phyloP scores from a whole-genome alignment of 352 stramenopile genomes.

The Globisporangium camurandrum region DNA sequence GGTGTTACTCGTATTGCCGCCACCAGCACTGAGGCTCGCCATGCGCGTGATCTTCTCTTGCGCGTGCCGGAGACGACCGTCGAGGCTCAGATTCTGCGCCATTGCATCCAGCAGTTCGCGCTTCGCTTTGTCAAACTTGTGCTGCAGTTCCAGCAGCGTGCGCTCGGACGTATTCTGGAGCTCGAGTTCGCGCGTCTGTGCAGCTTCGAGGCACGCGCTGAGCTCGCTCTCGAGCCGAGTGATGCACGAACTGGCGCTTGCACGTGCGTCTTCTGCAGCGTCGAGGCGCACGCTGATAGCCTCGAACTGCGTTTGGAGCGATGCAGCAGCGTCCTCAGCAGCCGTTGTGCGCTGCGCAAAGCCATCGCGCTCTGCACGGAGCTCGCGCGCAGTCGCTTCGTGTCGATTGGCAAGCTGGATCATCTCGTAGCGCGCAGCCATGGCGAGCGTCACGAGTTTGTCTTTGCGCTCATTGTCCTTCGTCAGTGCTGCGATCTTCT shows the following conservation, averaged over 20 bases:
- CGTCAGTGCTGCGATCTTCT: conserved; percentile 61
- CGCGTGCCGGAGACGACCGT: conserved; percentile 49
- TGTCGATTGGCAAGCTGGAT: conserved; percentile 39
- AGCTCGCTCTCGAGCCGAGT: conserved; percentile 24
- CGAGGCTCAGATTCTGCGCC: conserved; percentile 52
- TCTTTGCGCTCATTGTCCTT: conserved; percentile 73
- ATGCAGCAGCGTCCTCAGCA: conserved; percentile 27
- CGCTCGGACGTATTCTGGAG: conserved; percentile 33
- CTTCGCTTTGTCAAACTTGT: conserved; percentile 70
- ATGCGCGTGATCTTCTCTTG: conserved; percentile 66
- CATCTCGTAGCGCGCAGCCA: conserved; percentile 73
- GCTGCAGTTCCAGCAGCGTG: conserved; percentile 33
- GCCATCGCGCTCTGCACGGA: conserved; percentile 17
- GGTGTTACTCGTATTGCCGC: no score
- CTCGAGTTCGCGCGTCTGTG: conserved; percentile 31
- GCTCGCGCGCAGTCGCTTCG: conserved; percentile 25
- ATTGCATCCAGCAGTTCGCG: conserved; percentile 66
- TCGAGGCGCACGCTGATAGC: conserved; percentile 37
- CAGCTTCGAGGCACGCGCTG: conserved; percentile 15
- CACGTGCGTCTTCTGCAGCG: conserved; percentile 22
- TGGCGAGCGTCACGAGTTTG: conserved; percentile 63
- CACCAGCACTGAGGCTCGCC: conserved; percentile 8
- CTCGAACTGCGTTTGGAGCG: conserved; percentile 38
- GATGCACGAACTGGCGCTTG: conserved; percentile 16
- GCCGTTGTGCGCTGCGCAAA: conserved; percentile 20